Conservation (phyloP, 306 rosid species). For the Malus sylvestris region DNA sequence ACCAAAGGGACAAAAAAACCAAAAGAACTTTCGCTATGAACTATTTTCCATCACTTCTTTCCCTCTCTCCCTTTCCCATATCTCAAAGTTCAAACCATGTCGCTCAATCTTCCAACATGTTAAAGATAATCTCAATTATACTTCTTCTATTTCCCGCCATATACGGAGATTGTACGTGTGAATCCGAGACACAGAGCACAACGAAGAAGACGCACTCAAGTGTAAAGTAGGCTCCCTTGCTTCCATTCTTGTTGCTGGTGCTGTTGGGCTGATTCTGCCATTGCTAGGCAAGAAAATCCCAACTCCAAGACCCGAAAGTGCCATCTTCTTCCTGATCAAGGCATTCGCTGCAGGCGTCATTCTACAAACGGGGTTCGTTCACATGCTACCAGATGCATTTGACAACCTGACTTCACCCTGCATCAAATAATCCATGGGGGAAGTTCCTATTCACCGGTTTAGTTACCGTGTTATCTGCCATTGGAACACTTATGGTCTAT, state of each 20-base stretch:
- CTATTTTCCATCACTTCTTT: not conserved
- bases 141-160: constrained; percentile 20
- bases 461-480: constrained; percentile 58
- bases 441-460: constrained; percentile 51
- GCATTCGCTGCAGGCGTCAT: constrained; percentile 79
- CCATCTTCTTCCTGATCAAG: constrained; percentile 54
- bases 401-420: constrained; percentile 51
- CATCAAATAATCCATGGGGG: constrained; percentile 47
- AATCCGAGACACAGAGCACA: constrained; percentile 5
- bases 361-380: constrained; percentile 58
- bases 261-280: constrained; percentile 60
- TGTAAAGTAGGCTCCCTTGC: too few species aligned
- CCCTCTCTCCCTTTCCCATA: not conserved
- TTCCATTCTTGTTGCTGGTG: too few species aligned
- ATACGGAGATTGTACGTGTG: constrained; percentile 27
- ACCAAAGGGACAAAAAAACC: too few species aligned
- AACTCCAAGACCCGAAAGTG: constrained; percentile 34
- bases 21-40: too few species aligned
- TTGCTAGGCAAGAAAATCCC: constrained; percentile 50
- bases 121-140: constrained; percentile 9
- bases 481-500: constrained; percentile 60
- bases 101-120: constrained; percentile 7
- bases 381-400: constrained; percentile 64
- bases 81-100: not conserved
- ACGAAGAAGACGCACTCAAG: too few species aligned